Base-by-base conservation (phyloP, 1,139 yeast species). In the Suhomyces bolitotheri region DNA sequence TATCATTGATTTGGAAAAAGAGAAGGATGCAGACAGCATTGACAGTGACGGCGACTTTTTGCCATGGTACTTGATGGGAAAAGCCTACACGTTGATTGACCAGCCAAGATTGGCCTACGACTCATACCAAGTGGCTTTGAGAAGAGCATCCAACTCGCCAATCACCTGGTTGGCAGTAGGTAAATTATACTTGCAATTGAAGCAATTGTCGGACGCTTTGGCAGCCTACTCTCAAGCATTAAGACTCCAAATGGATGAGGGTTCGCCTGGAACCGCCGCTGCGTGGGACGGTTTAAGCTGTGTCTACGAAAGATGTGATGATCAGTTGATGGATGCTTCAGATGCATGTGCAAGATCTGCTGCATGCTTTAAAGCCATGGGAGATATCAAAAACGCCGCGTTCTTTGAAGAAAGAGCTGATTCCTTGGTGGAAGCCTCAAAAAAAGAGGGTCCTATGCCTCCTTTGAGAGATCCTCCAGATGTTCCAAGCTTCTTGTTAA, bases 91-190 rank as follows among this genome's bases (percentile, higher is more conserved):
- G 9, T 46, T 68, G 26, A 50, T 68, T 20, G 73, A 68, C 38
- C 61, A 67, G 30, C 79, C 79, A 21, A 55, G 78, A 25, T 62
- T 66, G 33, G 79, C 83, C 2, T 80, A 78, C 50, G 78, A 77
- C 40, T 70, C 75, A 13, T 74, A 74, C 44, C 85, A 80, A 51
- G 64, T 70, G 25, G 80, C 85, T 2, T 58, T 80, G 35, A 66
- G 74, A 41, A 62, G 78, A 30, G 78, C 81, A 0, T 72, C 80
- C 13, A 62, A 65, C 22, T 69, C 74, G 10, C 78, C 85, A 12
- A 62, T 78, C 34, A 75, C 82, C 7, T 80, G 87, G 88, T 56
- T 81, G 25, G 79, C 82, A 0, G 79, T 80, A 16, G 88, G 86
- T 1, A 70, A 76, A 17, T 59, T 81, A 33, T 80, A 80, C 50